phyloP scores from a whole-genome alignment of 345 rosid genomes.

The Eucalyptus brandiana region DNA sequence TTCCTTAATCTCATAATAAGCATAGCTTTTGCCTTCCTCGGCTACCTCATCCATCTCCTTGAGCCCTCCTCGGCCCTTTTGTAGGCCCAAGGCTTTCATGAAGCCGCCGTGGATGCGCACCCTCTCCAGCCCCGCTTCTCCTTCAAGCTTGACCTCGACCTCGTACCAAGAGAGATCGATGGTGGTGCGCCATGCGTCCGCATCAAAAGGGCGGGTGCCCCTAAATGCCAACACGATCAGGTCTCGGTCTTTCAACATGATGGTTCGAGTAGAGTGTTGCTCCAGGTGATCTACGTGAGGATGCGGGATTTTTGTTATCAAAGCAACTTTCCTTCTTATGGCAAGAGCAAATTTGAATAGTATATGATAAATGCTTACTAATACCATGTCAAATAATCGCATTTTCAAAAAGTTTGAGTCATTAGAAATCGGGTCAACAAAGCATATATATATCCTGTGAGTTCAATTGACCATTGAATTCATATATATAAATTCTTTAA shows the following conservation, averaged over 20 bases:
- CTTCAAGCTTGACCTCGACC: constrained; percentile 1
- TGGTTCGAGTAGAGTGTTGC: constrained; percentile 11
- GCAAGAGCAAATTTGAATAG: not conserved
- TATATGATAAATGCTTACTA: not conserved
- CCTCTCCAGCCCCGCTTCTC: not conserved
- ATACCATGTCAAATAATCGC: not conserved
- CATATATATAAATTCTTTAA: not conserved
- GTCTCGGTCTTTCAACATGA: constrained; percentile 13
- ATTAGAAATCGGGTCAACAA: not conserved
- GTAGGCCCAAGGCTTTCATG: constrained; percentile 50
- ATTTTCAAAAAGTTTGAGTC: not conserved
- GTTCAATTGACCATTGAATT: not conserved
- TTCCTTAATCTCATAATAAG: constrained; percentile 41
- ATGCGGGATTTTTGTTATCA: not conserved
- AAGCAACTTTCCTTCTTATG: not conserved
- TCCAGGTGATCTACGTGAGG: constrained; percentile 7
- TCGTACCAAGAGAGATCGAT: constrained; percentile 33
- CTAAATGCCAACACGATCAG: constrained; percentile 26
- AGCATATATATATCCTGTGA: not conserved
- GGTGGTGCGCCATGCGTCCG: constrained; percentile 35
- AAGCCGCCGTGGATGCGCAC: constrained; percentile 44
- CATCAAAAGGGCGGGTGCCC: constrained; percentile 32
- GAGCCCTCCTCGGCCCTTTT: constrained; percentile 35
- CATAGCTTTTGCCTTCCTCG: constrained; percentile 3
- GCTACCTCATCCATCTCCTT: not conserved